Percentiles rank a stretch among this genome's conserved stretches.
phyloP scores from a whole-genome alignment of 2,329 filamentous ascomycete genomes.

The Trichothecium roseum region DNA sequence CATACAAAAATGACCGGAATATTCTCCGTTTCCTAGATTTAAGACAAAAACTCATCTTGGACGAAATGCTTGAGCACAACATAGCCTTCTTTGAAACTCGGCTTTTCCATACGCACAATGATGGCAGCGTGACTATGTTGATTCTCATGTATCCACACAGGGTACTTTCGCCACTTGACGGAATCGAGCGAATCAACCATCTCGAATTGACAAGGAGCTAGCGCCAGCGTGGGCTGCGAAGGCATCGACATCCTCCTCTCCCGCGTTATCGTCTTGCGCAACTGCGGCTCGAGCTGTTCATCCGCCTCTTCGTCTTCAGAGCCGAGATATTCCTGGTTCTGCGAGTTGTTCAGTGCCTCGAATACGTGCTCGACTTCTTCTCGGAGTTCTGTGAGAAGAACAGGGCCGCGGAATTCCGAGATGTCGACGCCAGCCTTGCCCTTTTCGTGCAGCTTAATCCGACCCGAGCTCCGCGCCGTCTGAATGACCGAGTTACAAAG shows the following conservation, averaged over 20 bases:
- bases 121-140: conserved; percentile 86
- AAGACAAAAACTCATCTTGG: conserved; percentile 52
- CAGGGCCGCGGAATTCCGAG: conserved; percentile 62
- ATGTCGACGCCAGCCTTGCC: conserved; percentile 59
- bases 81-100: conserved; percentile 63
- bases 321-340: conserved; percentile 52
- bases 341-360: conserved; percentile 59
- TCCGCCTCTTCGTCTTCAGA: conserved; percentile 37
- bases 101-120: conserved; percentile 62
- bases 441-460: conserved; percentile 67
- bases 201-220: conserved; percentile 70
- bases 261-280: conserved; percentile 27
- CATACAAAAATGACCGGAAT: conserved; percentile 2
- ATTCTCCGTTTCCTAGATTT: background rate
- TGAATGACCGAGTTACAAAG: conserved; percentile 69
- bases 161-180: conserved; percentile 54
- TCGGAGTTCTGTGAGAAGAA: conserved; percentile 66
- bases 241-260: conserved; percentile 30
- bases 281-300: conserved; percentile 22
- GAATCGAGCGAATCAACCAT: conserved; percentile 71
- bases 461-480: conserved; percentile 60
- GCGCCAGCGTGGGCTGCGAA: conserved; percentile 60
- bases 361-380: conserved; percentile 69
- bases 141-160: conserved; percentile 65
- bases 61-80: conserved; percentile 76